phyloP scores from a whole-genome alignment of 2,329 filamentous ascomycete genomes.

The Phyllosticta citrichinensis region DNA sequence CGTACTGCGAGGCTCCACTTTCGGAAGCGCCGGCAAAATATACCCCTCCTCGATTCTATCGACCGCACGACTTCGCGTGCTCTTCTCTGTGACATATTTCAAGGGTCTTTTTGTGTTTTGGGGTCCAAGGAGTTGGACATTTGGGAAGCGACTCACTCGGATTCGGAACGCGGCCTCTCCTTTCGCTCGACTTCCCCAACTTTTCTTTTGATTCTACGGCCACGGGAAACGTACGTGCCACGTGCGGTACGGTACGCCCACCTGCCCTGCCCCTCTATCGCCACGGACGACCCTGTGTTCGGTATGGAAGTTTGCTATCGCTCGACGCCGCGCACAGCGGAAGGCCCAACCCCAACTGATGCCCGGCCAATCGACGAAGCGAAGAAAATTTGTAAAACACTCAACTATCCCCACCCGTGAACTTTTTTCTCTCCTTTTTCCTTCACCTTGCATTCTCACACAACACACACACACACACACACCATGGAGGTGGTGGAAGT shows the following conservation, averaged over 20 bases:
- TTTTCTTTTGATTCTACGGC: slow-evolving; percentile 1
- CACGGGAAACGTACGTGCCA: not conserved
- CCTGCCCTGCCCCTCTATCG: slow-evolving; percentile 9
- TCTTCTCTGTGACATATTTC: slow-evolving; percentile 10
- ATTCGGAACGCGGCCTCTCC: slow-evolving; percentile 8
- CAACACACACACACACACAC: too few species aligned
- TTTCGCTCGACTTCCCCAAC: slow-evolving; percentile 1
- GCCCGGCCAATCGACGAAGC: not conserved
- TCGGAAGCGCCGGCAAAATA: slow-evolving; percentile 7
- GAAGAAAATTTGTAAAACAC: not conserved
- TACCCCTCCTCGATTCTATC: not conserved
- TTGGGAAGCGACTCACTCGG: slow-evolving; percentile 8
- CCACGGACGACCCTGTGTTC: slow-evolving; percentile 3
- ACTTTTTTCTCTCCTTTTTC: not conserved
- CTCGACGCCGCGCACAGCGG: not conserved
- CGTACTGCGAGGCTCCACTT: slow-evolving; percentile 1
- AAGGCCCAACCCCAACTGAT: not conserved
- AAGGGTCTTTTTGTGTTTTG: slow-evolving; percentile 2
- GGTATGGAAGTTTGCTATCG: slow-evolving; percentile 7
- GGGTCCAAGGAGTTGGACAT: slow-evolving; percentile 5
- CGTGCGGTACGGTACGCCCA: not conserved
- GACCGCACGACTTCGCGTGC: slow-evolving; percentile 7
- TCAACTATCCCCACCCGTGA: slow-evolving; percentile 1
- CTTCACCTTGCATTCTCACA: not conserved
- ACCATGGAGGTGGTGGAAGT: not conserved